Evolutionary conservation across 129 eudicot genomes (phyloP), one percentile per base, ranked within the genome.

Genomic region (sunflower (Helianthus annuus)): DNA sequence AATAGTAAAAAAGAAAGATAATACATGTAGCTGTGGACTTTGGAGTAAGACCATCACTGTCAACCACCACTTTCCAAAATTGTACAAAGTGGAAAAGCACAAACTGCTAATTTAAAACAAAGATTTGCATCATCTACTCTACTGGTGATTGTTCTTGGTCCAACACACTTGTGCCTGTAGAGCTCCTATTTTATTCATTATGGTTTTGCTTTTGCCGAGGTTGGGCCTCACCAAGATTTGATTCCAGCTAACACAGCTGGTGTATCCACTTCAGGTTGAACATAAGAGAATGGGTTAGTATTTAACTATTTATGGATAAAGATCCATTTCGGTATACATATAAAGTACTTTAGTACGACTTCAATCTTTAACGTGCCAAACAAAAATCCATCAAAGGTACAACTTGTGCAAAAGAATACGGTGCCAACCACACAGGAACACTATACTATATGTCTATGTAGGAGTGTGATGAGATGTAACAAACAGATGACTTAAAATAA

Each of bases 51-150:
- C 62, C 85, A 36, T 84, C 88, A 19, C 82, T 79, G 67, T 93
- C 89, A 36, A 81, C 69, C 69, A 97, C 98, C 62, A 96, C 96
- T 88, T 79, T 93, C 98, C 98, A 93, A 72, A 93, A 93, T 71
- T 93, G 96, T 87, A 73, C 91, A 83, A 71, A 93, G 56, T n/a
- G 98, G 97, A 29, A 96, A 96, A 7, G 92, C 81, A 67, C 85
- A 85, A 49, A 88, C 36, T 42, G 97, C 75, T 6, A 96, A 84
- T 36, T 84, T 79, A 15, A 90, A 80, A 78, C 85, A 72, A 54
- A 81, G 86, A 78, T 72, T 80, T 12, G 92, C 62, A 54, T 85
- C 90, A 59, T 19, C 22, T 19, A 19, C 22, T 78, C 95, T 72
- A 74, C 68, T 24, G 86, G 86, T 73, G 86, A 82, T 8, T 49